Conservation (phyloP, 768 basidiomycete species). For the Pleurotus sapidus region DNA sequence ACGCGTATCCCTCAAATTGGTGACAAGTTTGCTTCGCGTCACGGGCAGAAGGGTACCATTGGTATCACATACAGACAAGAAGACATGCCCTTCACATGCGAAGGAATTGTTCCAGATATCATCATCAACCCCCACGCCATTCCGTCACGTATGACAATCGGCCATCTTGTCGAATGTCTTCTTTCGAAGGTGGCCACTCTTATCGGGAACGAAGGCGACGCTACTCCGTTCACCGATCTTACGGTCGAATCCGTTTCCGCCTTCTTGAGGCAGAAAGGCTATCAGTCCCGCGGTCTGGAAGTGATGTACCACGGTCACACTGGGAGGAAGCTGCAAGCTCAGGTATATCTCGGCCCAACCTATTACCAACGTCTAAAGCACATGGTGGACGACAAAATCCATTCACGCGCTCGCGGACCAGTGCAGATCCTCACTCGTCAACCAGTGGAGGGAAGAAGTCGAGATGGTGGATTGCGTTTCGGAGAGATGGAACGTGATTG, state of each 20-base stretch:
- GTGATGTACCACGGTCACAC: slow-evolving; percentile 99
- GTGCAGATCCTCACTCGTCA: slow-evolving; percentile 97
- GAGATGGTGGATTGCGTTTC: slow-evolving; percentile 98
- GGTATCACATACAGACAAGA: slow-evolving; percentile 99
- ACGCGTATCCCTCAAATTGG: slow-evolving; percentile 97
- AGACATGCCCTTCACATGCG: slow-evolving; percentile 98
- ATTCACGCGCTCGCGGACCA: slow-evolving; percentile 94
- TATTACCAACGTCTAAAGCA: slow-evolving; percentile 99
- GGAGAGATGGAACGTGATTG: slow-evolving; percentile 99
- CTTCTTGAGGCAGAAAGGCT: slow-evolving; percentile 84
- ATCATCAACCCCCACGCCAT: slow-evolving; percentile 99
- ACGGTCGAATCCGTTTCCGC: slow-evolving; percentile 98
- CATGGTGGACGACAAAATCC: slow-evolving; percentile 99
- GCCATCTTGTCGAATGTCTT: slow-evolving; percentile 97
- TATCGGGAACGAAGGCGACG: slow-evolving; percentile 96
- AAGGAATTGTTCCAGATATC: slow-evolving; percentile 95
- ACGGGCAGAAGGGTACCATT: slow-evolving; percentile 99
- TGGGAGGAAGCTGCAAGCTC: slow-evolving; percentile 96
- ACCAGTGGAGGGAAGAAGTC: slow-evolving; percentile 97
- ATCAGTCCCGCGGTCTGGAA: slow-evolving; percentile 95
- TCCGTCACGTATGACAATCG: slow-evolving; percentile 99
- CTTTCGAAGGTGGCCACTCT: slow-evolving; percentile 95
- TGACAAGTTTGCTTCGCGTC: slow-evolving; percentile 99
- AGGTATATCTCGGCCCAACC: slow-evolving; percentile 97
- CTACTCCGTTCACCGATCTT: slow-evolving; percentile 97